These are phyloP conservation scores for Oryza meridionalis DNA, from an alignment of 176 grass and related monocot species.

Conservation along the genomic window DNA sequence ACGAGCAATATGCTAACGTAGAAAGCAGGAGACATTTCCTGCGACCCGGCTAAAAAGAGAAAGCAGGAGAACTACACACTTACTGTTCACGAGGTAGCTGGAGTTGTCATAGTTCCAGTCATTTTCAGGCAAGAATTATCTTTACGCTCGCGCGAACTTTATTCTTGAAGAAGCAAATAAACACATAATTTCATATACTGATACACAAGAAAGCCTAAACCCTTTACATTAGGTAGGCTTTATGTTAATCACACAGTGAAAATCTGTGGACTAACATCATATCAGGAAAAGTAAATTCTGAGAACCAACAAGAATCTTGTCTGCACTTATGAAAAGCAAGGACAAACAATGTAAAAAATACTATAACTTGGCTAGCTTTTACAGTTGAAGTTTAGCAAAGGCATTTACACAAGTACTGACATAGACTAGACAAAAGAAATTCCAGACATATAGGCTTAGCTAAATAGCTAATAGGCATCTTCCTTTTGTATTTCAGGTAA, in stretches of 20 bases:
- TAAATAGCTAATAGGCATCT: slow-evolving; percentile 30
- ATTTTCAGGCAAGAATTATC: slow-evolving; percentile 14
- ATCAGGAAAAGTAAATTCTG: slow-evolving; percentile 34
- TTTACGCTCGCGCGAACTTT: neutral
- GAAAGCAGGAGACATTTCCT: too few species aligned
- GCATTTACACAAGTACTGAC: slow-evolving; percentile 43
- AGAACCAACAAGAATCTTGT: slow-evolving; percentile 33
- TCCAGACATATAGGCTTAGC: slow-evolving; percentile 20
- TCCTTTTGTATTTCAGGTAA: slow-evolving; percentile 42
- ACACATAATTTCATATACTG: neutral
- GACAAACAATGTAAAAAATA: slow-evolving; percentile 33
- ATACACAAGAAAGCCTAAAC: slow-evolving; percentile 19
- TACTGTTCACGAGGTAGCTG: neutral
- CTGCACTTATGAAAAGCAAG: slow-evolving; percentile 26
- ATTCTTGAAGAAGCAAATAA: neutral
- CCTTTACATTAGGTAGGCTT: neutral
- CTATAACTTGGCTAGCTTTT: neutral
- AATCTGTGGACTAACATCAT: slow-evolving; percentile 40
- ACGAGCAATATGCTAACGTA: too few species aligned
- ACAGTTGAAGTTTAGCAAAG: slow-evolving; percentile 10
- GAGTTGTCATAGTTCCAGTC: neutral
- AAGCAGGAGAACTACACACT: neutral
- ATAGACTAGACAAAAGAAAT: slow-evolving; percentile 20
- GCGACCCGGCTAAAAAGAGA: neutral
- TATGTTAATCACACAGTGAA: slow-evolving; percentile 39